Evolutionary conservation across 768 basidiomycete species (phyloP).

Genomic region (Mrakia gelida): DNA sequence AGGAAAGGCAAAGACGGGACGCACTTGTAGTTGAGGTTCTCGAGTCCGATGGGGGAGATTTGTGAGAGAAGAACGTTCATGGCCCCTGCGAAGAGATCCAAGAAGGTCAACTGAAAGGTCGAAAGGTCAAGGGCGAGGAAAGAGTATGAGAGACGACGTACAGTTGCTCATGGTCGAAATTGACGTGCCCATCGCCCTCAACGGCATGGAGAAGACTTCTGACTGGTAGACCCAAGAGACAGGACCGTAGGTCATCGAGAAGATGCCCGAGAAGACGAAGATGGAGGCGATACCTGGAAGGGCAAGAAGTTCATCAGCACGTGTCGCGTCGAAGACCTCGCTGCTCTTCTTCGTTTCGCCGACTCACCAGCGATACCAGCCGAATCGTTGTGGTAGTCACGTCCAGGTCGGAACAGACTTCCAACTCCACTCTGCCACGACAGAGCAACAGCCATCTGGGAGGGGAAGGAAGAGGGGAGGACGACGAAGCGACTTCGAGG

Average conservation of each 20-base stretch:
- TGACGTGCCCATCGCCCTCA: not conserved
- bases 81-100: not conserved
- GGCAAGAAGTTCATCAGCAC: not conserved
- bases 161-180: not conserved
- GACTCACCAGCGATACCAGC: not conserved
- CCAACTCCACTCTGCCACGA: not conserved
- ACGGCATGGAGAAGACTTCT: conserved; percentile 9
- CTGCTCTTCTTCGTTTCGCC: too few relatives aligned
- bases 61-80: conserved; percentile 12
- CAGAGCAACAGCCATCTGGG: not conserved
- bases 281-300: not conserved
- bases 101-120: too few relatives aligned
- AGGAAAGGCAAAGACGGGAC: not conserved
- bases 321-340: not conserved
- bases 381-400: not conserved
- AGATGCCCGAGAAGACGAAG: not conserved
- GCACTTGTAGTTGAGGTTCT: conserved; percentile 12
- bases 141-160: too few relatives aligned
- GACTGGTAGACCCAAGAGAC: conserved; percentile 11
- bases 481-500: too few relatives aligned
- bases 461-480: not conserved
- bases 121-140: too few relatives aligned
- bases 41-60: conserved; percentile 17
- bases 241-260: conserved; percentile 16
- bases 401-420: not conserved